phyloP scores from a whole-genome alignment of 208 protist species.

The Leishmania aethiopica region DNA sequence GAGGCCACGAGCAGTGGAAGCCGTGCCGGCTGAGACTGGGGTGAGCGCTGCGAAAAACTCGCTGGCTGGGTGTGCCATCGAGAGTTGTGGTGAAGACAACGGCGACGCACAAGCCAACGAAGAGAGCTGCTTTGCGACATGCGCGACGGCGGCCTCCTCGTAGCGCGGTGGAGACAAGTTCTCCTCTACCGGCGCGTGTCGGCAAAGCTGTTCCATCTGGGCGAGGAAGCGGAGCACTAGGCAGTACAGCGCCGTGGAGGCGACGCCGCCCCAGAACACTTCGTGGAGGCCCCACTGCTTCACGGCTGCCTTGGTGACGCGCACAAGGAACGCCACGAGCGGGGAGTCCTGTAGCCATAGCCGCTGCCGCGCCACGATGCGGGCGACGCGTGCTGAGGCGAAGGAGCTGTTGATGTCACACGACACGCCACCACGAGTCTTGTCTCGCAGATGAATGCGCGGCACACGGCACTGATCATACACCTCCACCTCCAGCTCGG shows the following conservation, averaged over 20 bases:
- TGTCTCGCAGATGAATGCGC: constrained; percentile 45
- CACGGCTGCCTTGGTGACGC: constrained; percentile 63
- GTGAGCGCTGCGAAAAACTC: background rate
- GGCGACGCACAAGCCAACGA: background rate
- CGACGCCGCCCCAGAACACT: constrained; percentile 54
- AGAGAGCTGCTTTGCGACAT: background rate
- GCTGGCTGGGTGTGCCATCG: background rate
- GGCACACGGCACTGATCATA: constrained; percentile 60
- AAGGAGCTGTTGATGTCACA: constrained; percentile 52
- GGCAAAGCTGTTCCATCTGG: constrained; percentile 32
- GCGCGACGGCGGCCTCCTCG: constrained; percentile 14
- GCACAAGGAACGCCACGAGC: constrained; percentile 39
- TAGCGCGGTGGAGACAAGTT: constrained; percentile 31
- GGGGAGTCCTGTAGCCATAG: constrained; percentile 39
- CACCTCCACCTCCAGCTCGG: constrained; percentile 32
- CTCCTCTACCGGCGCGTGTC: constrained; percentile 14
- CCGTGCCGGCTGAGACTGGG: background rate
- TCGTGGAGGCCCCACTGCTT: constrained; percentile 61
- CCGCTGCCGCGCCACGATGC: constrained; percentile 41
- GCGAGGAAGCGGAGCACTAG: constrained; percentile 61
- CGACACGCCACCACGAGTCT: constrained; percentile 23
- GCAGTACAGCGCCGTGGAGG: constrained; percentile 63
- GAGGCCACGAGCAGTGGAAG: background rate
- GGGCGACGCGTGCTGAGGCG: constrained; percentile 18
- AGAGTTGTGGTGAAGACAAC: background rate